Evolutionary conservation across 2,329 filamentous ascomycete species (phyloP), one percentile per base, ranked within the genome.

Genomic region (Penicillium concentricum): DNA sequence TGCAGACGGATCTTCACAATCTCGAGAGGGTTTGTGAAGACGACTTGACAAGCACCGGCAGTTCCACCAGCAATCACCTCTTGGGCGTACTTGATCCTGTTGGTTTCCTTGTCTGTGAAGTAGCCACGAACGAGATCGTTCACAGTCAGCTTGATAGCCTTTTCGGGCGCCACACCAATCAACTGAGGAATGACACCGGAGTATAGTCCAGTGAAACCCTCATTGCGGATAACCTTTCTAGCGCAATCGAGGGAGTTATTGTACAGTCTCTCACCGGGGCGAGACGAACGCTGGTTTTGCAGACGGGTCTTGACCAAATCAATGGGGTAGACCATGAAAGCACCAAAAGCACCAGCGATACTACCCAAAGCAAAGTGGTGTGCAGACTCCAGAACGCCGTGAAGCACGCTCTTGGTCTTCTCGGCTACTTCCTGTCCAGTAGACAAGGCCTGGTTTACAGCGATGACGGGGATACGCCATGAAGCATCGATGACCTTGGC

Each of bases 1-100:
- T 99, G 94, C 51, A 99, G 86, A 64, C 94, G 90, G 72, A 99
- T 99, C 82, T 99, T 99, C 81, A 99, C 94, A 71, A 99, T 99
- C 76, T 99, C 94, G 18, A 99, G 86, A 26, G 94, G 94, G 76
- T 97, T 99, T 66, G 92, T 97, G 78, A 97, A 97, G 67, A 97
- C 91, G 67, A 99, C 94, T 87, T 99, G 94, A 78, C 93, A 97
- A 66, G 80, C 92, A 78, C 94, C 94, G 37, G 94, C 94, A 51
- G 84, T 81, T 77, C 89, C 94, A 86, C 94, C 94, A 59, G 94
- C 90, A 44, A 99, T 62, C 59, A 97, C 79, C 78, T 99, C 94
- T 60, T 87, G 80, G 30, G 80, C 78, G 67, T 85, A 77, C 70
- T 81, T 82, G 69, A 99, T 96, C 57, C 85, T 80, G 48, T 89